A percentile compares a stretch with the other conserved stretches of the same genome.
phyloP scores from a whole-genome alignment of 2,329 filamentous ascomycete genomes.

The Shiraia bambusicola region DNA sequence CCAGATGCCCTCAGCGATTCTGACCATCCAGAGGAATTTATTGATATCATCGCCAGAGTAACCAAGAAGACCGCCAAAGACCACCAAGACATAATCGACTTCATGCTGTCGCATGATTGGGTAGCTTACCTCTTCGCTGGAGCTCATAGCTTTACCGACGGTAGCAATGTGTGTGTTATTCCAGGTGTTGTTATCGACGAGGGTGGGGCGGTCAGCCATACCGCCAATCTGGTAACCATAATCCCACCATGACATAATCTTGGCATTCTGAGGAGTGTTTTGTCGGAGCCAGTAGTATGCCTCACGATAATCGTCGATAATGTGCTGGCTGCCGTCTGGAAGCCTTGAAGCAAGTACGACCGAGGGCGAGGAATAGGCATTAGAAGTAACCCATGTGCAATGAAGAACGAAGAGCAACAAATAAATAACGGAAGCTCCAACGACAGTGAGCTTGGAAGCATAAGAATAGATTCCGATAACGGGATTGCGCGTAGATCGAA shows the following conservation, averaged over 20 bases:
- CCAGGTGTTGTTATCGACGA: constrained; percentile 99
- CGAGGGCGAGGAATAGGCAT: constrained; percentile 96
- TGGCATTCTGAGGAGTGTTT: constrained; percentile 91
- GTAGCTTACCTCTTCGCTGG: constrained; percentile 95
- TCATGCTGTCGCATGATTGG: constrained; percentile 98
- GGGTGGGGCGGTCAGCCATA: constrained; percentile 94
- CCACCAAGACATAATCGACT: constrained; percentile 96
- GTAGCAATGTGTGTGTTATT: constrained; percentile 99
- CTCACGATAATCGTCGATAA: constrained; percentile 98
- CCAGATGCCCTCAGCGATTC: constrained; percentile 99
- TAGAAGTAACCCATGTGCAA: constrained; percentile 99
- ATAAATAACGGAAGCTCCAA: constrained; percentile 72
- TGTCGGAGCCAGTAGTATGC: constrained; percentile 99
- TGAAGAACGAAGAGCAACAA: constrained; percentile 92
- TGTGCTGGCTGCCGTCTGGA: constrained; percentile 94
- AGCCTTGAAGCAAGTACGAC: constrained; percentile 90
- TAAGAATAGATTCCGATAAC: constrained; percentile 80
- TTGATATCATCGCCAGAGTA: constrained; percentile 99
- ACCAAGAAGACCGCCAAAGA: constrained; percentile 92
- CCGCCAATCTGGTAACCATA: constrained; percentile 99
- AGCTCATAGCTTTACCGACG: constrained; percentile 98
- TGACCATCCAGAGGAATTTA: constrained; percentile 99
- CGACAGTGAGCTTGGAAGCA: constrained; percentile 77
- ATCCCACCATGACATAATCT: constrained; percentile 99
- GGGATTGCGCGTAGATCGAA: constrained; percentile 72